Evolutionary conservation across 257 asterid genomes (phyloP).

Genomic region (Solanum infundibuliforme): DNA sequence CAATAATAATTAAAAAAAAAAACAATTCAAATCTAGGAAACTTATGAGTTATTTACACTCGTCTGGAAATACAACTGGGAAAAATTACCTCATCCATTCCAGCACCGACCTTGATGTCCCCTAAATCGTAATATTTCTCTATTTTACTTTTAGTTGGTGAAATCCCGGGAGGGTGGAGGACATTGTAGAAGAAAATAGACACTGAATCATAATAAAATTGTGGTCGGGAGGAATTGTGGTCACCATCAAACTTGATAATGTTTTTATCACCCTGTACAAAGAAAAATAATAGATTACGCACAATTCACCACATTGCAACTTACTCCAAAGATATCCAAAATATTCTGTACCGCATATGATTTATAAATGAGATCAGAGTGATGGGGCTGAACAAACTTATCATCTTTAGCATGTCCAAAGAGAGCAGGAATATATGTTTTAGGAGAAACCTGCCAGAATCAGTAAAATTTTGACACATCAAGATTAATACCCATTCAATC

Average conservation of each 20-base stretch:
- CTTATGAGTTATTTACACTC: not conserved
- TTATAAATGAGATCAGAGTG: conserved; percentile 79
- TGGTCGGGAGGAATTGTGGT: conserved; percentile 95
- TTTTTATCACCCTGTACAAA: conserved; percentile 86
- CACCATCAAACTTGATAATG: conserved; percentile 90
- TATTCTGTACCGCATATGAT: conserved; percentile 53
- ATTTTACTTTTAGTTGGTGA: conserved; percentile 40
- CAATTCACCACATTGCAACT: not conserved
- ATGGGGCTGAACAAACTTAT: conserved; percentile 70
- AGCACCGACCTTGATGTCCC: conserved; percentile 52
- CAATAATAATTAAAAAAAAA: not conserved
- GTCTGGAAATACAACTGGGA: not conserved
- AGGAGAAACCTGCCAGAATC: conserved; percentile 65
- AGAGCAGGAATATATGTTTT: conserved; percentile 81
- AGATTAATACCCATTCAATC: conserved; percentile 1
- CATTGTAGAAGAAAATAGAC: conserved; percentile 74
- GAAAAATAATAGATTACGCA: conserved; percentile 6
- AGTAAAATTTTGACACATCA: conserved; percentile 3
- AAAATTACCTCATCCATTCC: conserved; percentile 63
- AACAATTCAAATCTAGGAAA: not conserved
- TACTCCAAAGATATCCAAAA: not conserved
- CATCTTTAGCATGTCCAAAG: conserved; percentile 94
- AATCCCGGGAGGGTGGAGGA: conserved; percentile 78
- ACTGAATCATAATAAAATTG: conserved; percentile 87
- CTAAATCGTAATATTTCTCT: conserved; percentile 69